Conservation (phyloP, 345 rosid genomes). For the Euphorbia lathyris region DNA sequence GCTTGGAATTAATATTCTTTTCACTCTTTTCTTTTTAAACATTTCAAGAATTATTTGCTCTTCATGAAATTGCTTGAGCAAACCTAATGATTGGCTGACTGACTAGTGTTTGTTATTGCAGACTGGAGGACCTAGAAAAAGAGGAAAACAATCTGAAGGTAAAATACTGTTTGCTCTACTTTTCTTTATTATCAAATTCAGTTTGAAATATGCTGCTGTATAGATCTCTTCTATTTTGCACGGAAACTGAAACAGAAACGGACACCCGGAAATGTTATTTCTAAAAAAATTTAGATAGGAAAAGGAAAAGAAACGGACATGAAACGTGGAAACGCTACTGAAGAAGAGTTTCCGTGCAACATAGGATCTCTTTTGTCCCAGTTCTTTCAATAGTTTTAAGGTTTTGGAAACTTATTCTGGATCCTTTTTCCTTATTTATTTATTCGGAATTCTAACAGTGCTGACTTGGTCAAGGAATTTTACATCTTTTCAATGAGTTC, state of each 20-base stretch:
- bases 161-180: constrained; percentile 20
- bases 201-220: background rate
- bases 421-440: background rate
- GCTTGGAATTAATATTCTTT: constrained; percentile 16
- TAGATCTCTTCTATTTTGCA: no score
- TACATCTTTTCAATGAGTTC: background rate
- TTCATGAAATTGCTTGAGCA: constrained; percentile 1
- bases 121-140: constrained; percentile 39
- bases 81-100: constrained; percentile 15
- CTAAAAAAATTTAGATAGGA: no score
- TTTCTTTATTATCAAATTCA: background rate
- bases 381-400: background rate
- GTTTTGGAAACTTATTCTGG: background rate
- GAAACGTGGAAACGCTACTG: no score
- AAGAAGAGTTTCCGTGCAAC: no score
- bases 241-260: no score
- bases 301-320: no score
- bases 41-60: background rate
- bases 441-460: background rate
- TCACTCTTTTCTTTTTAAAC: background rate
- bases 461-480: background rate
- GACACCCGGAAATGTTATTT: no score
- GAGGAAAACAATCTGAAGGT: constrained; percentile 30
- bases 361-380: background rate
- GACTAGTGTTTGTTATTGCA: constrained; percentile 22